Base-by-base conservation (phyloP, 2,329 filamentous ascomycete genomes). In the Botrytis squamosa region DNA sequence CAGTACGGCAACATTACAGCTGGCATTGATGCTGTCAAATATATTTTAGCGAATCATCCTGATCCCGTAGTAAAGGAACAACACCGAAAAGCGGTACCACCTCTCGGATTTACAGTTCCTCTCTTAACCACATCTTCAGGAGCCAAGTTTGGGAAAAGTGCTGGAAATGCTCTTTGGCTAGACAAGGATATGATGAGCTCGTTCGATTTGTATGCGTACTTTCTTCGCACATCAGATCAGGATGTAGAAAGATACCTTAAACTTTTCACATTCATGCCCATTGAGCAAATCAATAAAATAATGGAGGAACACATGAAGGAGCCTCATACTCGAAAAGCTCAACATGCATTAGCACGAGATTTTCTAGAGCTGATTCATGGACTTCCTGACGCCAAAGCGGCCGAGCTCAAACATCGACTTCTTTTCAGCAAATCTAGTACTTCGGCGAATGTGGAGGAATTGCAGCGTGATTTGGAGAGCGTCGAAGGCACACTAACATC, bases 1-100 rank as follows among this genome's bases (percentile, higher is more conserved):
- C 96, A 99, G 84, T 98, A 92, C 81, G 96, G 96, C 76, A 99
- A 99, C 83, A 98, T 99, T 77, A 88, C 97, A 42, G 91, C 95
- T 20, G 96, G 96, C 67, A 91, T 96, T 80, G 93, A 98, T 75
- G 89, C 92, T 4, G 88, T 98, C 79, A 95, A 95, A 82, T 86
- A 91, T 72, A 90, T 95, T 62, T 88, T 91, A 71, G 87, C 87
- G 60, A 84, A 83, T 66, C 86, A 91, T 74, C 84, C 87, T 49
- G 81, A 88, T 65, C 85, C 84, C 1, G 73, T 78, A 6, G 81
- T 87, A 66, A 84, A 85, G 25, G 74, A 80, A 1, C 83, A 84
- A 77, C 79, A 85, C 7, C 86, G 87, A 67, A 75, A 75, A 44
- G 76, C 75, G 18, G 76, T 77, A 29, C 76, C 82, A 25, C 93